phyloP scores from a whole-genome alignment of 1,284 basidiomycete genomes.

The Tilletia horrida region DNA sequence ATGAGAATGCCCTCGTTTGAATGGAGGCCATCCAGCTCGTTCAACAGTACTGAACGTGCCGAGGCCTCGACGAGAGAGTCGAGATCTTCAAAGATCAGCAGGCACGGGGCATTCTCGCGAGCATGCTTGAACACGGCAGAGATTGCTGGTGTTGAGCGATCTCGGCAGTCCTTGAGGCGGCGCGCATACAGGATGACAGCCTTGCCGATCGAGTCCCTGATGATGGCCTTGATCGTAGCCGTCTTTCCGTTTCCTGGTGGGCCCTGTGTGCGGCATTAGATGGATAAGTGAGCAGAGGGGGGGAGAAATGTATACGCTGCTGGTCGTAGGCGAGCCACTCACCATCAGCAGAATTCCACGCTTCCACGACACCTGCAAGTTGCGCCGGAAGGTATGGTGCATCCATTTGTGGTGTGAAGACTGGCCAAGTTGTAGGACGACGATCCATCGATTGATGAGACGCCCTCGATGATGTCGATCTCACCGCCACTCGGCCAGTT shows the following conservation, averaged over 20 bases:
- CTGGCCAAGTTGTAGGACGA: not conserved
- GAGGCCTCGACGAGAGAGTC: conserved; percentile 18
- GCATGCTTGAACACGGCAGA: conserved; percentile 17
- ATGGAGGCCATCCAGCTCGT: conserved; percentile 21
- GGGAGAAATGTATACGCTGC: not conserved
- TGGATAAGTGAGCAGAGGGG: not conserved
- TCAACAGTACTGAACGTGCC: conserved; percentile 11
- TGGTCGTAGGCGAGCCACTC: not conserved
- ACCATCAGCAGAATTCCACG: conserved; percentile 19
- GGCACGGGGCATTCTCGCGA: conserved; percentile 19
- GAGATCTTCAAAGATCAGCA: conserved; percentile 23
- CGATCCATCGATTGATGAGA: not conserved
- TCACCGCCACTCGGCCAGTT: conserved; percentile 47
- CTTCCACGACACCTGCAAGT: conserved; percentile 17
- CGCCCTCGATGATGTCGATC: conserved; percentile 47
- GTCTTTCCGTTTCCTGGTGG: conserved; percentile 26
- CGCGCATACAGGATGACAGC: not conserved
- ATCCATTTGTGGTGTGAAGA: not conserved
- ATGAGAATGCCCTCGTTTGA: conserved; percentile 22
- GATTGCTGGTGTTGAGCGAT: not conserved
- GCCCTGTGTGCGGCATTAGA: conserved; percentile 9
- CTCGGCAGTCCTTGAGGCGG: not conserved
- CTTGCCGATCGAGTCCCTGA: not conserved
- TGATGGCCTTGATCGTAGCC: conserved; percentile 5
- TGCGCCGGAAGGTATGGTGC: conserved; percentile 11